These are phyloP conservation scores for Polychaeton citri DNA, from an alignment of 2,329 filamentous ascomycete genomes.

Conservation along the genomic window DNA sequence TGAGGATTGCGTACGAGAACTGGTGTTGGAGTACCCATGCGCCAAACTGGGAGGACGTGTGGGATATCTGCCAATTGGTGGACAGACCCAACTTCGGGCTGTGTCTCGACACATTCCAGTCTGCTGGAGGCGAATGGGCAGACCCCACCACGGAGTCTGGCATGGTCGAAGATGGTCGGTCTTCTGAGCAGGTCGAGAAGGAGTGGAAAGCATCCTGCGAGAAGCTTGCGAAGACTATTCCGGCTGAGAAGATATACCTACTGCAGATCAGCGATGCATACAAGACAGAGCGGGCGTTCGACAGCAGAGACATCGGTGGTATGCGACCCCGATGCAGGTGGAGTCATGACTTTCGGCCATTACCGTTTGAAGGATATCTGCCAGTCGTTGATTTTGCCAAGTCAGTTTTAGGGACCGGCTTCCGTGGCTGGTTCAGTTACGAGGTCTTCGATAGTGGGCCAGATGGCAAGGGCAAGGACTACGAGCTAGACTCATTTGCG, in stretches of 20 bases:
- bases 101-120: constrained; percentile 69
- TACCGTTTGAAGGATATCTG: constrained; percentile 59
- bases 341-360: constrained; percentile 57
- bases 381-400: constrained; percentile 51
- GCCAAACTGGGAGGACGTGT: constrained; percentile 54
- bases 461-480: constrained; percentile 40
- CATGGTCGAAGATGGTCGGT: constrained; percentile 34
- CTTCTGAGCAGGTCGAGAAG: constrained; percentile 33
- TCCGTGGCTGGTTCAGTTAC: constrained; percentile 52
- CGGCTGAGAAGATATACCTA: constrained; percentile 58
- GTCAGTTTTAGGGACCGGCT: constrained; percentile 55
- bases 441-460: constrained; percentile 55
- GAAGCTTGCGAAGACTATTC: constrained; percentile 44
- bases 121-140: constrained; percentile 57
- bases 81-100: constrained; percentile 55
- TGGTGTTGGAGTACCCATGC: constrained; percentile 70
- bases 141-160: constrained; percentile 55
- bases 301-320: constrained; percentile 37
- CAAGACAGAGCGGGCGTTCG: constrained; percentile 40
- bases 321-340: constrained; percentile 50
- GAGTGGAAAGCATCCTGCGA: constrained; percentile 22
- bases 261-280: constrained; percentile 68
- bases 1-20: constrained; percentile 62
- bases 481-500: constrained; percentile 30
- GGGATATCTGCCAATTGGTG: constrained; percentile 51